Base-by-base conservation (phyloP, 2,329 filamentous ascomycete species). In the Waltergamsia citrina region DNA sequence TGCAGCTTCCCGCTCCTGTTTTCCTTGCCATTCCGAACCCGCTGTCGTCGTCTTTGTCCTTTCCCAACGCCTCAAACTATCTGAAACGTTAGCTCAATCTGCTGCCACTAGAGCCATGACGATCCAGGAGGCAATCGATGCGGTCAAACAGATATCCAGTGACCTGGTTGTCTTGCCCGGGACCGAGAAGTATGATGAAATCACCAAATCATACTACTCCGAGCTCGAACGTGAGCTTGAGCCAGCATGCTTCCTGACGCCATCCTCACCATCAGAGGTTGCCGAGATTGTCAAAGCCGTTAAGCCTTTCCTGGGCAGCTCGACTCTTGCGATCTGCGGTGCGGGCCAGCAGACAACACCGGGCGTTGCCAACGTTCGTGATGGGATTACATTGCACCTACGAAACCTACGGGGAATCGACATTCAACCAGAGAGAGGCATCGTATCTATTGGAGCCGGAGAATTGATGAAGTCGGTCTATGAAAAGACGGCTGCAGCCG, bases 391-490 rank as follows among this genome's bases (percentile, higher is more conserved):
- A 2, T 35, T 42, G 15, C 40, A 28, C 40, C 35, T 33, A 25
- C 19, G 22, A 34, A 20, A 34, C 16, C n/a, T n/a, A n/a, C 47
- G 56, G 48, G 55, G 55, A 23, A 11, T 38, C 10, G 56, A 49
- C 0, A 49, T 48, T 1, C 56, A 55, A 26, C 35, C 57, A 1
- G 34, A 42, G 3, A 47, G 32, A 1, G 47, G 48, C 10, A 42
- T 56, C 16, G 56, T 51, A 4, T 48, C 41, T 4, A 49, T 59
- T 6, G 43, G 48, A 7, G 47, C 61, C 0, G 69, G 68, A 3
- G 56, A 57, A 17, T 51, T 57, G 5, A 73, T 67, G 69, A 38
- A 37, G 1, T 34, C 40, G 7, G 42, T 49, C 7, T 50, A 51
- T 21, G 40, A n/a, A n/a, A n/a, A 41, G 16, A 29, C 38, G 8